phyloP scores from a whole-genome alignment of 1,139 yeast species.

The Yamadazyma blattariae region DNA sequence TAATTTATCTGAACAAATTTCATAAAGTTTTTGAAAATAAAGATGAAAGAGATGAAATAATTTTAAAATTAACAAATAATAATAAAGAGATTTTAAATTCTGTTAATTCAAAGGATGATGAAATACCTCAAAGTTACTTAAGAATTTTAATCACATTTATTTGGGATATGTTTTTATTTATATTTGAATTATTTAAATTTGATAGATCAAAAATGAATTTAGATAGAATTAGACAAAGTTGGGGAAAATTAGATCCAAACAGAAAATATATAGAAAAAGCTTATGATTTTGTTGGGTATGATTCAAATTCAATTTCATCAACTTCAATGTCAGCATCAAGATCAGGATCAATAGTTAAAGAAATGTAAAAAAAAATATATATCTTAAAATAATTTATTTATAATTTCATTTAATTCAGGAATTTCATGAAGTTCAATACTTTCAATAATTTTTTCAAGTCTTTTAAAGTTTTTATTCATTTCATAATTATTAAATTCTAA shows the following conservation, averaged over 20 bases:
- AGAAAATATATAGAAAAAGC: constrained; percentile 37
- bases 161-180: constrained; percentile 29
- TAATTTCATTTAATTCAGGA: constrained; percentile 18
- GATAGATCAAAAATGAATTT: constrained; percentile 43
- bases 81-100: constrained; percentile 10
- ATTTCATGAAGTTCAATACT: constrained; percentile 4
- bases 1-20: constrained; percentile 33
- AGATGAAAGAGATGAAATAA: constrained; percentile 27
- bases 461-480: constrained; percentile 12
- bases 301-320: constrained; percentile 4
- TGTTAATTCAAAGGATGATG: constrained; percentile 6
- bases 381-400: constrained; percentile 18
- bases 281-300: constrained; percentile 33
- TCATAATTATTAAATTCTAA: constrained; percentile 16
- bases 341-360: no score
- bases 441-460: constrained; percentile 10
- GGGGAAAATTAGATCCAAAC: constrained; percentile 47
- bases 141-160: constrained; percentile 25
- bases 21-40: constrained; percentile 30
- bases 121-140: constrained; percentile 9
- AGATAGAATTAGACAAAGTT: constrained; percentile 41
- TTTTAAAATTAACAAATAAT: constrained; percentile 24
- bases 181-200: constrained; percentile 33
- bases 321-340: no score
- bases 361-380: no score